These are phyloP conservation scores for Talinum fruticosum DNA, from an alignment of 148 eudicot species.

Conservation along the genomic window DNA sequence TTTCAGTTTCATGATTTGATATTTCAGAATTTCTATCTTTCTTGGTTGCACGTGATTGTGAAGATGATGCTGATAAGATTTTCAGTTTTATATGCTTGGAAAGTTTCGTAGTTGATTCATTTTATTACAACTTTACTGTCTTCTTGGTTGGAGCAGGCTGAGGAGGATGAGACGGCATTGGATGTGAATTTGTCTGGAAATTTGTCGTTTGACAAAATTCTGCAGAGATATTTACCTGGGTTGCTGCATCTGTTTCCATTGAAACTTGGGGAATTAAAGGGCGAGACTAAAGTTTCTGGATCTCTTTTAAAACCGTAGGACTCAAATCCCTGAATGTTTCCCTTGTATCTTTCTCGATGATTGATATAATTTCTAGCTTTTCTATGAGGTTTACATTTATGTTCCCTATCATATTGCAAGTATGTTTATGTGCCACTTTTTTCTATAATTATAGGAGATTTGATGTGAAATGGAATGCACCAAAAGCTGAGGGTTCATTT, in stretches of 20 bases:
- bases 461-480: constrained; percentile 97
- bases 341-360: too few relatives aligned
- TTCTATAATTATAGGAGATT: constrained; percentile 74
- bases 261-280: constrained; percentile 75
- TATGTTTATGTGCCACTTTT: background rate
- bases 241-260: constrained; percentile 65
- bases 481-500: constrained; percentile 97
- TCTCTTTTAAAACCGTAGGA: constrained; percentile 86
- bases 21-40: background rate
- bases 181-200: constrained; percentile 96
- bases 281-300: constrained; percentile 97
- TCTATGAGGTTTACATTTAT: constrained; percentile 6
- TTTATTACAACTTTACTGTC: background rate
- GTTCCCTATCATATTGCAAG: background rate
- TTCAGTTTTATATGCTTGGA: background rate
- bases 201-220: constrained; percentile 63
- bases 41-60: background rate
- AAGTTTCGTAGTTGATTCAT: background rate
- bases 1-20: background rate
- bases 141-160: constrained; percentile 49
- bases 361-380: too few relatives aligned
- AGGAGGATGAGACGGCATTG: constrained; percentile 84
- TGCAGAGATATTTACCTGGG: constrained; percentile 79
- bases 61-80: background rate
- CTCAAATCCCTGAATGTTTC: constrained; percentile 9